Evolutionary conservation across 1,284 basidiomycete species (phyloP), one percentile per base, ranked within the genome.

Genomic region (Coniferiporia sulphurascens): DNA sequence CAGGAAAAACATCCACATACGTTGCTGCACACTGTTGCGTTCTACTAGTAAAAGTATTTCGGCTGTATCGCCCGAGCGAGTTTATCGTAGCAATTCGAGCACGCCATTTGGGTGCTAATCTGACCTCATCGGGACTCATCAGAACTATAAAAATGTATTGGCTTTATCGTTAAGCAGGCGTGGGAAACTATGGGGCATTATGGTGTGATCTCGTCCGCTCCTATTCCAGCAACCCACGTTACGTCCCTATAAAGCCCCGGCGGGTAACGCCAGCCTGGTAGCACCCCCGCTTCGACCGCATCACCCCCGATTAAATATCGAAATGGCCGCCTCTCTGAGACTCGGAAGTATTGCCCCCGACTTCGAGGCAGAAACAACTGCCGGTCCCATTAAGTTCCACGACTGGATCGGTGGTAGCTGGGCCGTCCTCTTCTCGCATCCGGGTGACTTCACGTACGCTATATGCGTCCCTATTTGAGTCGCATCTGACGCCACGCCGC

Each of bases 1-100:
- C 87, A 93, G 70, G 88, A 91, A 57, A 88, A 84, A 55, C 94
- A 98, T 71, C 94, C 96, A 0, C 97, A 99, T 73, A 88, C 85
- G 68, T 76, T 99, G 35, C 77, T 99, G 50, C 97, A 99, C 70
- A 91, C 91, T 10, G 89, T 97, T 44, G 89, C 86, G 34, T 97
- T 89, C 72, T 97, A 94, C 71, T 97, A 75, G 74, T 32, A 10
- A 9, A 41, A 12, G 9, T 12, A 41, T 41, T 52, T 41, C 22
- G 54, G 17, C 10, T 36, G 48, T 61, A 21, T 60, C 27, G 27
- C 27, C 27, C 27, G 27, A 19, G 22, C 41, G 45, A 36, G n/a
- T 48, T 21, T 22, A 22, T 52, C 32, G n/a, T 15, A 21, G 38
- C 36, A 48, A 41, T 21, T 45, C n/a, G 41, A 60, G 54, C 53